Conservation (phyloP, 2,329 filamentous ascomycete species). For the Alternaria infectoria region DNA sequence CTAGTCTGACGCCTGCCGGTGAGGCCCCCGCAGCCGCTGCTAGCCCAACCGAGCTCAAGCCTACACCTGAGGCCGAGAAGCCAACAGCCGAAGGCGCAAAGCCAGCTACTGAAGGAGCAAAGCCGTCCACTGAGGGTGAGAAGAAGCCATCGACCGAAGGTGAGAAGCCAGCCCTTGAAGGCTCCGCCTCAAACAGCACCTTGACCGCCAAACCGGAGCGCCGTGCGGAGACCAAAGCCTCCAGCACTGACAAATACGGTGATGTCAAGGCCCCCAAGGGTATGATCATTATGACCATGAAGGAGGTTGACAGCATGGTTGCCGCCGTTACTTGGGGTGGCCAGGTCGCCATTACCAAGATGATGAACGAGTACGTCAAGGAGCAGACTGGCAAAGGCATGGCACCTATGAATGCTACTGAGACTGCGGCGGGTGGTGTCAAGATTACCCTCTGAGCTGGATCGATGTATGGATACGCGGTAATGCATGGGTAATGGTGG, state of each 20-base stretch:
- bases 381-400: slow-evolving; percentile 28
- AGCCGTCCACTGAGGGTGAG: slow-evolving; percentile 7
- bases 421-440: not conserved
- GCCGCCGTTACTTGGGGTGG: slow-evolving; percentile 33
- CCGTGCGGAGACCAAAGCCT: slow-evolving; percentile 11
- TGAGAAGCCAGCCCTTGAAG: slow-evolving; percentile 10
- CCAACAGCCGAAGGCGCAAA: slow-evolving; percentile 7
- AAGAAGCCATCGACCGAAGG: slow-evolving; percentile 5
- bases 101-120: slow-evolving; percentile 5
- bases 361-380: slow-evolving; percentile 45
- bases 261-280: slow-evolving; percentile 29
- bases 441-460: not conserved
- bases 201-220: slow-evolving; percentile 24
- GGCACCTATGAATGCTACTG: not conserved
- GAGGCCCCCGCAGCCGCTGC: not conserved
- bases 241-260: slow-evolving; percentile 29
- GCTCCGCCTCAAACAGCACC: slow-evolving; percentile 17
- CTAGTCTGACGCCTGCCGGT: not conserved
- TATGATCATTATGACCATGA: slow-evolving; percentile 43
- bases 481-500: not conserved
- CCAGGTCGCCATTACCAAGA: slow-evolving; percentile 39
- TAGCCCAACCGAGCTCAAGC: not conserved
- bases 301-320: slow-evolving; percentile 43
- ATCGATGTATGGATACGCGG: not conserved
- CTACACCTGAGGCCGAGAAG: slow-evolving; percentile 1